A percentile compares a stretch with the other conserved stretches of the same genome.
phyloP scores from a whole-genome alignment of 768 basidiomycete species.

The Kwoniella europaea region DNA sequence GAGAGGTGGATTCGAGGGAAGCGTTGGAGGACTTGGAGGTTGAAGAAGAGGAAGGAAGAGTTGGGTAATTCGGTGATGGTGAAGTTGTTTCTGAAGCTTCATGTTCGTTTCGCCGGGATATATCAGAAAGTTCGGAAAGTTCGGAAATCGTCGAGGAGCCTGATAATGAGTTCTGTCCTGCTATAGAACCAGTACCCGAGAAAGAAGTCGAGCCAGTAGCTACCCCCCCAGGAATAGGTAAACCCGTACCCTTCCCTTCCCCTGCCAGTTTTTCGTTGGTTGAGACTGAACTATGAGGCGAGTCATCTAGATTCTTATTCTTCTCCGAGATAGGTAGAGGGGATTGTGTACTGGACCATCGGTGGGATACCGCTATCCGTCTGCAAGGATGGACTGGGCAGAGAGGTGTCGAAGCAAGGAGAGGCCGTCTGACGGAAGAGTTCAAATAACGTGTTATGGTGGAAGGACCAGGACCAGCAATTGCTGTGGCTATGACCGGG shows the following conservation, averaged over 20 bases:
- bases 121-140: no score
- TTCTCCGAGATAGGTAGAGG: not conserved
- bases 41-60: not conserved
- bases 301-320: not conserved
- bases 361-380: not conserved
- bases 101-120: not conserved
- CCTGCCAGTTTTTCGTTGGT: not conserved
- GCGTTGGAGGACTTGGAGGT: not conserved
- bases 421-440: not conserved
- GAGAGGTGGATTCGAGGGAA: not conserved
- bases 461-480: slow-evolving; percentile 8
- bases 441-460: not conserved
- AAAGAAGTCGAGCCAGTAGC: not conserved
- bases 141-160: not conserved
- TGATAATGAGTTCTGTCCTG: not conserved
- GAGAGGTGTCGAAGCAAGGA: not conserved
- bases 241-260: not conserved
- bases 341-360: not conserved
- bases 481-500: not conserved
- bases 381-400: not conserved
- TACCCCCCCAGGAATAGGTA: slow-evolving; percentile 19
- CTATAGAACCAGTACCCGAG: not conserved
- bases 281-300: no score
- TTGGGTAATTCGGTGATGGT: slow-evolving; percentile 14
- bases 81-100: not conserved